These are phyloP conservation scores for Zygotorulaspora mrakii DNA, from an alignment of 1,139 yeast genomes.

Conservation along the genomic window DNA sequence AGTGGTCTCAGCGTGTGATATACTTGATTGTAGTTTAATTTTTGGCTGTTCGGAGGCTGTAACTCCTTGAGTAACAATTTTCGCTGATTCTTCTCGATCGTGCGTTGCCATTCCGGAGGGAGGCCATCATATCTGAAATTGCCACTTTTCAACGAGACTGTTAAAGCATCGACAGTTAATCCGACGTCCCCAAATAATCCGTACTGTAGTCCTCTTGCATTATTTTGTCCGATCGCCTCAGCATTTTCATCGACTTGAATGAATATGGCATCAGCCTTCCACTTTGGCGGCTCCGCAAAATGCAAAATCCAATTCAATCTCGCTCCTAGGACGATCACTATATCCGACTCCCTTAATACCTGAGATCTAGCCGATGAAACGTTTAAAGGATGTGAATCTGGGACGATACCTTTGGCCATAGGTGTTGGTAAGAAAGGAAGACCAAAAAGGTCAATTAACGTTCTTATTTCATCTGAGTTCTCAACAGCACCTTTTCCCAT, in stretches of 20 bases:
- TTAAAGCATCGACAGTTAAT: slow-evolving; percentile 41
- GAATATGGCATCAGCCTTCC: slow-evolving; percentile 43
- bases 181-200: slow-evolving; percentile 46
- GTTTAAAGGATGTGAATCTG: slow-evolving; percentile 46
- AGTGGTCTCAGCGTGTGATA: slow-evolving; percentile 47
- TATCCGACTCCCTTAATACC: slow-evolving; percentile 52
- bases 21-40: slow-evolving; percentile 51
- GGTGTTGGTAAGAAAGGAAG: slow-evolving; percentile 64
- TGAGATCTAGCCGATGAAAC: slow-evolving; percentile 58
- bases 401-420: slow-evolving; percentile 68
- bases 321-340: slow-evolving; percentile 56
- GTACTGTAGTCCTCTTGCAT: slow-evolving; percentile 16
- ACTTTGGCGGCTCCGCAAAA: slow-evolving; percentile 55
- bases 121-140: slow-evolving; percentile 23
- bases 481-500: slow-evolving; percentile 62
- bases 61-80: slow-evolving; percentile 37
- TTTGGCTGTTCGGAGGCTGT: slow-evolving; percentile 5
- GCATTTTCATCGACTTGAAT: slow-evolving; percentile 54
- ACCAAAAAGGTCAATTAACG: slow-evolving; percentile 41
- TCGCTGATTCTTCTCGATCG: slow-evolving; percentile 40
- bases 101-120: slow-evolving; percentile 32
- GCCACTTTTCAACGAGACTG: slow-evolving; percentile 24
- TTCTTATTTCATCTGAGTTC: slow-evolving; percentile 41
- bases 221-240: slow-evolving; percentile 49
- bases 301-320: slow-evolving; percentile 67